A percentile compares a stretch with the other conserved stretches of the same genome.
These are phyloP conservation scores for Termitomyces bulborhizus DNA, from an alignment of 768 basidiomycete species.

Conservation along the genomic window DNA sequence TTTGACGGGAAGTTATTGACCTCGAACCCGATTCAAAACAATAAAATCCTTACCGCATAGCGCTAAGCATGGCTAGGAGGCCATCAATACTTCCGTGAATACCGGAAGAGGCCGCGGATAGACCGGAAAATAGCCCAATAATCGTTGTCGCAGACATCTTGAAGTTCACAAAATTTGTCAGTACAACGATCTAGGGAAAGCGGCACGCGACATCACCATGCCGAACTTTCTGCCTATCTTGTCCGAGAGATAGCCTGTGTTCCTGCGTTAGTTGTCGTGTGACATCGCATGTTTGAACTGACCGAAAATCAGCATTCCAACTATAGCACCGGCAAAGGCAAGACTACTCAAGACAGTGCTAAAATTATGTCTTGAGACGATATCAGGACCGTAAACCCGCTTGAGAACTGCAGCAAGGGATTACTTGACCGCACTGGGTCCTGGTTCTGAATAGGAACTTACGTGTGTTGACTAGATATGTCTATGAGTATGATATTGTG, in stretches of 20 bases:
- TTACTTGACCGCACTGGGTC: background rate
- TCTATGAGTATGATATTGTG: background rate
- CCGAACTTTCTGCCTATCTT: conserved; percentile 84
- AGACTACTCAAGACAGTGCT: conserved; percentile 59
- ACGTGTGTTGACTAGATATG: conserved; percentile 45
- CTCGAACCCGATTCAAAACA: background rate
- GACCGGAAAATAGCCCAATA: conserved; percentile 75
- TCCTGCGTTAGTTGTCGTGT: background rate
- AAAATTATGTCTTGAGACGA: conserved; percentile 50
- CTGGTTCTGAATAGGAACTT: conserved; percentile 16
- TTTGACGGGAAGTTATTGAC: background rate
- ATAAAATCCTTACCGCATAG: conserved; percentile 51
- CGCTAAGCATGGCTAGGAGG: conserved; percentile 70
- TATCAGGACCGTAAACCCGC: conserved; percentile 59
- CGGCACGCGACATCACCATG: conserved; percentile 48
- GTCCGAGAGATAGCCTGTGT: conserved; percentile 65
- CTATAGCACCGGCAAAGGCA: conserved; percentile 80
- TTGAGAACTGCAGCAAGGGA: conserved; percentile 45
- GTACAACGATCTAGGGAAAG: background rate
- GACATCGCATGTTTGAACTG: background rate
- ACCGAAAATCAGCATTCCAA: conserved; percentile 81
- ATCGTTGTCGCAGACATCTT: conserved; percentile 81
- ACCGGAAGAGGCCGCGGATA: conserved; percentile 80
- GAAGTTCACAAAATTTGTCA: conserved; percentile 9
- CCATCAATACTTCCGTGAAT: conserved; percentile 66